Conservation (phyloP, 176 grass and related monocot genomes). For the Luzula sylvatica region DNA sequence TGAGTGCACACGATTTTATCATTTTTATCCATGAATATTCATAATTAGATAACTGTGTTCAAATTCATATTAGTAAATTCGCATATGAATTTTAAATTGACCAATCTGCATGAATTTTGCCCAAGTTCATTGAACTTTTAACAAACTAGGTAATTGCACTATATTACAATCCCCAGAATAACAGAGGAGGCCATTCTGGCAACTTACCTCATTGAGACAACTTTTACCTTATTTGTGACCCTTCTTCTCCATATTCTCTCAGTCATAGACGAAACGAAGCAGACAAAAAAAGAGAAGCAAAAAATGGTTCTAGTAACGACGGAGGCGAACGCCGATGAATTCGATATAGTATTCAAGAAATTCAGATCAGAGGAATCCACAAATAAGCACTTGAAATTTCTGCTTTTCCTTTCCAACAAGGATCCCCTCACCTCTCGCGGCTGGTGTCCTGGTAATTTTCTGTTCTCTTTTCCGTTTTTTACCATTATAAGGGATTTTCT, state of each 20-base stretch:
- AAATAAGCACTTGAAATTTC: conserved; percentile 39
- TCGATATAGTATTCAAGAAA: conserved; percentile 25
- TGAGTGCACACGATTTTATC: too few species aligned
- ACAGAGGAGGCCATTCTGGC: conserved; percentile 8
- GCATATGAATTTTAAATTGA: too few species aligned
- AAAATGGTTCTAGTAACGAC: conserved; percentile 28
- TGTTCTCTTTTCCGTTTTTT: neutral
- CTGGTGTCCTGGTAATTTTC: conserved; percentile 66
- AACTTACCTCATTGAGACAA: neutral
- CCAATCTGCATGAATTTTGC: too few species aligned
- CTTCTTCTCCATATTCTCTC: neutral
- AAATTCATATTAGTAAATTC: too few species aligned
- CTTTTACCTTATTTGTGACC: neutral
- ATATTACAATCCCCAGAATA: neutral
- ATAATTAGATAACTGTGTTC: too few species aligned
- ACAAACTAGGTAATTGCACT: conserved; percentile 4
- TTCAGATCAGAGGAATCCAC: conserved; percentile 16
- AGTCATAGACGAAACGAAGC: neutral
- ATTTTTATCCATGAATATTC: too few species aligned
- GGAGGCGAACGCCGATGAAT: conserved; percentile 27
- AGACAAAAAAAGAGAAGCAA: neutral
- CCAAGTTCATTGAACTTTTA: too few species aligned
- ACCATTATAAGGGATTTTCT: neutral
- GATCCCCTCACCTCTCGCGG: conserved; percentile 45
- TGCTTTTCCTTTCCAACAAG: conserved; percentile 84